These are phyloP conservation scores for Kodamaea leandrae DNA, from an alignment of 805 yeast species.

Conservation along the genomic window DNA sequence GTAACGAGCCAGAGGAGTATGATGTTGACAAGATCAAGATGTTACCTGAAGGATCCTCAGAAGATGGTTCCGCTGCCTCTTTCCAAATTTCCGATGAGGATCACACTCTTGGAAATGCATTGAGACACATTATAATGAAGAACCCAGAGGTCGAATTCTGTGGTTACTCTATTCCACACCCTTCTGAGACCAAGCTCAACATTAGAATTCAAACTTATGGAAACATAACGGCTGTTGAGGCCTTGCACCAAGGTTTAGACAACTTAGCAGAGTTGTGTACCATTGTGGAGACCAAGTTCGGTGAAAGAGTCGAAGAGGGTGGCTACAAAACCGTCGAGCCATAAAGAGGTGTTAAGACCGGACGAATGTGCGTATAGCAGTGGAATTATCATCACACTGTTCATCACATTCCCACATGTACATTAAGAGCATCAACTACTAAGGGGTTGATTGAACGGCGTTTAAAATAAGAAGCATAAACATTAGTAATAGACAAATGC, in stretches of 20 bases:
- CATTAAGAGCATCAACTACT: conserved; percentile 4
- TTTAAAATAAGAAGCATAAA: background rate
- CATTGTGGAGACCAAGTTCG: conserved; percentile 76
- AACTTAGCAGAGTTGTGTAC: conserved; percentile 81
- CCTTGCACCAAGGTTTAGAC: conserved; percentile 85
- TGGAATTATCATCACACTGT: too few species aligned
- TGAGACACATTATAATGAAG: conserved; percentile 93
- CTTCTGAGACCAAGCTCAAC: conserved; percentile 87
- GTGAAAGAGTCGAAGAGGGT: conserved; percentile 61
- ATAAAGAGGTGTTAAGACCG: too few species aligned
- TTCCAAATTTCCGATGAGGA: conserved; percentile 93
- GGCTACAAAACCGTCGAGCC: conserved; percentile 51
- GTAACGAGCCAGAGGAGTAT: conserved; percentile 35
- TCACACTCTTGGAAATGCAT: conserved; percentile 92
- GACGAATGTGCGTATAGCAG: too few species aligned
- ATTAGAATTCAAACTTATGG: conserved; percentile 94
- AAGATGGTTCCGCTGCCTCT: conserved; percentile 92
- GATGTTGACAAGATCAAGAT: conserved; percentile 59
- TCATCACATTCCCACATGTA: conserved; percentile 6
- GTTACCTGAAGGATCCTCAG: conserved; percentile 77
- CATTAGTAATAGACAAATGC: background rate
- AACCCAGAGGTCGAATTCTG: conserved; percentile 98
- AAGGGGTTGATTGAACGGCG: background rate
- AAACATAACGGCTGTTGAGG: conserved; percentile 81
- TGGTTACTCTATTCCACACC: conserved; percentile 98